These are phyloP conservation scores for Pythium myriotylum DNA, from an alignment of 352 stramenopile species.

Conservation along the genomic window DNA sequence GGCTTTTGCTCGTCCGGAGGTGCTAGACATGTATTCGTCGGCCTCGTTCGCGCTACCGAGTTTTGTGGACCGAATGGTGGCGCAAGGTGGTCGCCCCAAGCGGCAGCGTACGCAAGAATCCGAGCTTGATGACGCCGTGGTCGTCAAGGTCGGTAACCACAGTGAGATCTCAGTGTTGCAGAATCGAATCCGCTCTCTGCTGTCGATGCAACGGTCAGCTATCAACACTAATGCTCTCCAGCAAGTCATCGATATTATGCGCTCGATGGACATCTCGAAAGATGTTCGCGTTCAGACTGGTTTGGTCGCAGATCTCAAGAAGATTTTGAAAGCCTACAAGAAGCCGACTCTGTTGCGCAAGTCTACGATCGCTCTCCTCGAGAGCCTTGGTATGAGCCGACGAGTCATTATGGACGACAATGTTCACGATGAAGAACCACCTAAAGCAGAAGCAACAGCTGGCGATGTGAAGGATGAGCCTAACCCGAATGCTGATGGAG, in stretches of 20 bases:
- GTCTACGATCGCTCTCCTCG: slow-evolving; percentile 68
- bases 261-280: slow-evolving; percentile 67
- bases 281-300: slow-evolving; percentile 76
- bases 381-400: slow-evolving; percentile 68
- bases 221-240: slow-evolving; percentile 70
- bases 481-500: slow-evolving; percentile 2
- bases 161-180: slow-evolving; percentile 72
- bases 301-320: slow-evolving; percentile 75
- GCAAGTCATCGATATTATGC: slow-evolving; percentile 81
- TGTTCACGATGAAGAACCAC: slow-evolving; percentile 48
- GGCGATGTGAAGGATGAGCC: slow-evolving; percentile 19
- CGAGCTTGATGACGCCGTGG: slow-evolving; percentile 60
- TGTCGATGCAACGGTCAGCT: slow-evolving; percentile 55
- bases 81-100: slow-evolving; percentile 40
- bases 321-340: slow-evolving; percentile 74
- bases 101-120: slow-evolving; percentile 61
- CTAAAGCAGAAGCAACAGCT: slow-evolving; percentile 28
- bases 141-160: slow-evolving; percentile 69
- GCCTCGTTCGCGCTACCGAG: slow-evolving; percentile 56
- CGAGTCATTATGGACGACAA: slow-evolving; percentile 49
- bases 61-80: slow-evolving; percentile 38
- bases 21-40: slow-evolving; percentile 59
- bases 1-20: slow-evolving; percentile 61
- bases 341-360: slow-evolving; percentile 83
- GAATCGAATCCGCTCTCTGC: slow-evolving; percentile 63